A percentile compares a stretch with the other conserved stretches of the same genome.
phyloP scores from a whole-genome alignment of 371 early-diverging fungal genomes.

The Ordospora pajunii region DNA sequence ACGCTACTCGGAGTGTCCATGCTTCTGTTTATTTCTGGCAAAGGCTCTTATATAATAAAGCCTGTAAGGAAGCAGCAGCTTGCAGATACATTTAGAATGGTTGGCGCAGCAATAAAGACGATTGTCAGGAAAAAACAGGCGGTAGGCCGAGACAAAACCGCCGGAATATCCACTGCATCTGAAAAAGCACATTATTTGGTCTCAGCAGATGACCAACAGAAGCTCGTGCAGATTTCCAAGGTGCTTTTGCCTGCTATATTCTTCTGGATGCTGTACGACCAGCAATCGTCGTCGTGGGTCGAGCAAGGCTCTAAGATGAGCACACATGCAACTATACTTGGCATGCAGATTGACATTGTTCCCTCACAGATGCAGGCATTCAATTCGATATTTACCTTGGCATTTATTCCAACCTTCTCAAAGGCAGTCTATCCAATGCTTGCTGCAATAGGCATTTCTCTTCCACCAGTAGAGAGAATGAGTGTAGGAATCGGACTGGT shows the following conservation, averaged over 20 bases:
- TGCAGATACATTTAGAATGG: not conserved
- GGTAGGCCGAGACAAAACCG: not conserved
- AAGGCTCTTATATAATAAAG: constrained; percentile 8
- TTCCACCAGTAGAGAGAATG: constrained; percentile 63
- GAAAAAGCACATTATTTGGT: not conserved
- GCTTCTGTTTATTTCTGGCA: constrained; percentile 44
- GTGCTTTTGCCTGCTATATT: constrained; percentile 46
- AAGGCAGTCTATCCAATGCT: constrained; percentile 62
- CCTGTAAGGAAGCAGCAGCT: not conserved
- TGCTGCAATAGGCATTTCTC: constrained; percentile 38
- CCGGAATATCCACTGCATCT: not conserved
- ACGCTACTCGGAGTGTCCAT: constrained; percentile 45
- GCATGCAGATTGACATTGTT: constrained; percentile 6
- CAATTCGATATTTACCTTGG: constrained; percentile 63
- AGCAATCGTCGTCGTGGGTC: constrained; percentile 61
- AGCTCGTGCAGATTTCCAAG: constrained; percentile 12
- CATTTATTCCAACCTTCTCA: constrained; percentile 64
- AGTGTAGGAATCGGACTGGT: constrained; percentile 47
- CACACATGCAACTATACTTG: constrained; percentile 1
- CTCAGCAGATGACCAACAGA: not conserved
- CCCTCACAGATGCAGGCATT: constrained; percentile 60
- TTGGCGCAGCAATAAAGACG: not conserved
- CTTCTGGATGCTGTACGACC: constrained; percentile 62
- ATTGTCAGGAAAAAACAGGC: not conserved
- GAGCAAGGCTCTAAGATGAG: constrained; percentile 60